Evolutionary conservation across 2,329 filamentous ascomycete genomes (phyloP).

Genomic region (Verticillium nubilum): DNA sequence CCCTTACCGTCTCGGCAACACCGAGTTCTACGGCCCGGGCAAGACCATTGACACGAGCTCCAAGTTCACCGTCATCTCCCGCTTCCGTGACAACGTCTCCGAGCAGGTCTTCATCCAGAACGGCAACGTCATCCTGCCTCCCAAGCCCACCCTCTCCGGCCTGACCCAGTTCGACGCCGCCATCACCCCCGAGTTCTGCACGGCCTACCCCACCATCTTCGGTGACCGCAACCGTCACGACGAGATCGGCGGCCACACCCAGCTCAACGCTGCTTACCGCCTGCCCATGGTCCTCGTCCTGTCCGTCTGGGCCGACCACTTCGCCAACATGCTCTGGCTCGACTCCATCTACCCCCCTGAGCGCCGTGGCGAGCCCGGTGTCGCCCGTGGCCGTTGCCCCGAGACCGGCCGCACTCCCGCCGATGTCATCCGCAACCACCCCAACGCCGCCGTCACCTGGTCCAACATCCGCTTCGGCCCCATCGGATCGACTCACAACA

Average conservation of each 20-base stretch:
- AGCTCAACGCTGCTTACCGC: conserved; percentile 45
- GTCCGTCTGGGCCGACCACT: conserved; percentile 57
- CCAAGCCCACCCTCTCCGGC: conserved; percentile 15
- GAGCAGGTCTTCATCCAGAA: conserved; percentile 13
- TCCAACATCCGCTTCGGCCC: conserved; percentile 45
- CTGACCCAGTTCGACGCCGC: conserved; percentile 55
- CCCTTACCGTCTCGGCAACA: conserved; percentile 56
- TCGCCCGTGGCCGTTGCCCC: conserved; percentile 39
- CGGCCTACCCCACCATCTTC: conserved; percentile 46
- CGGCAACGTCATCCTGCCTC: conserved; percentile 6
- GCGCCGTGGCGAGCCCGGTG: conserved; percentile 27
- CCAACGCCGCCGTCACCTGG: conserved; percentile 35
- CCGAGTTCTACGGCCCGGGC: conserved; percentile 53
- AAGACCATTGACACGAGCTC: conserved; percentile 51
- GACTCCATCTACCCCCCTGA: conserved; percentile 48
- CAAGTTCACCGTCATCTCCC: conserved; percentile 57
- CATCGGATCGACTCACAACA: conserved; percentile 32
- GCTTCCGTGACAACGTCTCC: conserved; percentile 33
- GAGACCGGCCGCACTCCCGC: conserved; percentile 36
- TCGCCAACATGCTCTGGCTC: conserved; percentile 60
- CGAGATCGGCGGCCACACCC: conserved; percentile 45
- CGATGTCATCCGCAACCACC: conserved; percentile 32
- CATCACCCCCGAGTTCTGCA: conserved; percentile 50
- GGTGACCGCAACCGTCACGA: conserved; percentile 45
- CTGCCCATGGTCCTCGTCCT: conserved; percentile 58